phyloP scores from a whole-genome alignment of 345 rosid species.

The Brassica napus region DNA sequence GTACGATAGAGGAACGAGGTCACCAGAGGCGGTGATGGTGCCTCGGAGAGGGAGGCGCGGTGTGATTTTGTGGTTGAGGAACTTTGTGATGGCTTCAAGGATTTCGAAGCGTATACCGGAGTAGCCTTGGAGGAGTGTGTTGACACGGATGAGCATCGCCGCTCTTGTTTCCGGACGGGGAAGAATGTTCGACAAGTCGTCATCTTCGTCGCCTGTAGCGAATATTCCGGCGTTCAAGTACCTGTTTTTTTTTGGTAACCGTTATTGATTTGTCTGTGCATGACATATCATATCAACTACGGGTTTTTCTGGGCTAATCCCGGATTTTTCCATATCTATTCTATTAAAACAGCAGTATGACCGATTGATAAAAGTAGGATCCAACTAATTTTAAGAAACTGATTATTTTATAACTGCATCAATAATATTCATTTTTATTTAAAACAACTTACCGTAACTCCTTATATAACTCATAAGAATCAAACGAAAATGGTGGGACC shows the following conservation, averaged over 20 bases:
- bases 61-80: constrained; percentile 65
- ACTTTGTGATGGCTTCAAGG: constrained; percentile 58
- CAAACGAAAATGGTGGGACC: too few relatives aligned
- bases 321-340: too few relatives aligned
- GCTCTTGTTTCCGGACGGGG: constrained; percentile 66
- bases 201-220: constrained; percentile 43
- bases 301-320: too few relatives aligned
- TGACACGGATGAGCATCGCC: constrained; percentile 74
- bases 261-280: too few relatives aligned
- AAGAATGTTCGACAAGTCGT: constrained; percentile 55
- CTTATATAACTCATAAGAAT: too few relatives aligned
- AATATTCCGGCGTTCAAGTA: constrained; percentile 70
- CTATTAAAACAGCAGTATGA: too few relatives aligned
- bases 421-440: too few relatives aligned
- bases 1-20: constrained; percentile 67
- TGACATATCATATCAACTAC: too few relatives aligned
- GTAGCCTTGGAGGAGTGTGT: constrained; percentile 74
- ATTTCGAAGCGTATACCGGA: constrained; percentile 74
- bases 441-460: too few relatives aligned
- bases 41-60: constrained; percentile 77
- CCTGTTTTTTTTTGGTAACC: constrained; percentile 27
- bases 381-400: too few relatives aligned
- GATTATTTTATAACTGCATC: too few relatives aligned
- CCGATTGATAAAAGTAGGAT: too few relatives aligned
- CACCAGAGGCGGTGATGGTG: constrained; percentile 70